Evolutionary conservation across 2,329 filamentous ascomycete genomes (phyloP).

Genomic region (Neurospora sp.): DNA sequence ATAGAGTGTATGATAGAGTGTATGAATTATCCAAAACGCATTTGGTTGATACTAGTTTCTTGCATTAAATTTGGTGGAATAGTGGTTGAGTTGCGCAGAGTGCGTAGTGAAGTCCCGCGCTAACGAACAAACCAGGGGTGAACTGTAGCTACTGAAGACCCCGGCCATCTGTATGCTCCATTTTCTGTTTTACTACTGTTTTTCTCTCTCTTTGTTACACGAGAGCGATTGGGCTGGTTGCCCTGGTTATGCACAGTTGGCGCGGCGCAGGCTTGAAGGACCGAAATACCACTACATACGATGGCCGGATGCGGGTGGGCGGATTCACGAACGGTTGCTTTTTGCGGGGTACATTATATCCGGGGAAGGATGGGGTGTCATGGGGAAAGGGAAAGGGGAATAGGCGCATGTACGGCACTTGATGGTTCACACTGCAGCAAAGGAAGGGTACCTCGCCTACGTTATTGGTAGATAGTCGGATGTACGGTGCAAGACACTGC

Average conservation of each 20-base stretch:
- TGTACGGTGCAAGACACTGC: too few species aligned
- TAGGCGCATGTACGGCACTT: too few species aligned
- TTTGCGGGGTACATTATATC: not conserved
- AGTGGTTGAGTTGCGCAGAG: too few species aligned
- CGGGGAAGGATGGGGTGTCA: not conserved
- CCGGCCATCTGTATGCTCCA: too few species aligned
- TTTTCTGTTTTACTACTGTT: not conserved
- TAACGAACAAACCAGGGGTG: not conserved
- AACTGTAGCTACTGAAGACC: not conserved
- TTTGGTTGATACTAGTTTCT: too few species aligned
- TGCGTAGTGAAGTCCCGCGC: too few species aligned
- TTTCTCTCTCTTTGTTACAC: not conserved
- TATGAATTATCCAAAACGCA: too few species aligned
- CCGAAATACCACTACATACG: not conserved
- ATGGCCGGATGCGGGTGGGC: not conserved
- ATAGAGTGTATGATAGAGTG: too few species aligned
- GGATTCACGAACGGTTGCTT: not conserved
- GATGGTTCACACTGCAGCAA: too few species aligned
- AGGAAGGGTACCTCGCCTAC: too few species aligned
- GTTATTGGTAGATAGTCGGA: too few species aligned
- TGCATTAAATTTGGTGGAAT: too few species aligned
- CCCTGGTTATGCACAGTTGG: not conserved
- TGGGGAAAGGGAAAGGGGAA: not conserved
- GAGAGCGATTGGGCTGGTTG: not conserved
- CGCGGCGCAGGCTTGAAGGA: not conserved